Evolutionary conservation across 192 early-diverging fungal species (phyloP).

Genomic region (Coemansia sp.): DNA sequence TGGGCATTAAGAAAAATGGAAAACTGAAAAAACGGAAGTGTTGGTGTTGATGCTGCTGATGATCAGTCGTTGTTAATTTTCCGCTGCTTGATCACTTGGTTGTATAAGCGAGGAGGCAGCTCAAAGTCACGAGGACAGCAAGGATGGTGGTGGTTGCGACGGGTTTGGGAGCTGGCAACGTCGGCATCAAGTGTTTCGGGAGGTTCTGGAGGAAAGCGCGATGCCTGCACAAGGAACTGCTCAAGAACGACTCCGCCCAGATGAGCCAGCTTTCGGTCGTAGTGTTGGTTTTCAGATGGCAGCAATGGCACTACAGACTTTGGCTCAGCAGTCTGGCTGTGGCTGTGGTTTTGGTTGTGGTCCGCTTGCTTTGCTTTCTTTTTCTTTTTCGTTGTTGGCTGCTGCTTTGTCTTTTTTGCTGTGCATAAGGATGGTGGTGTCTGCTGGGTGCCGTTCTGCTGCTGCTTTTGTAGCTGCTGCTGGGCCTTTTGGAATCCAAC

Average conservation of each 20-base stretch:
- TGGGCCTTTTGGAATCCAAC: slow-evolving; percentile 14
- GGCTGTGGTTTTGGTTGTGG: too few species aligned
- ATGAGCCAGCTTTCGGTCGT: slow-evolving; percentile 19
- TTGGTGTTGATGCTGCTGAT: not conserved
- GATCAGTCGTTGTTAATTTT: not conserved
- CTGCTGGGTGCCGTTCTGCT: not conserved
- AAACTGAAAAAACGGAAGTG: not conserved
- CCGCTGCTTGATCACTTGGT: slow-evolving; percentile 34
- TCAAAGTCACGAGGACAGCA: slow-evolving; percentile 46
- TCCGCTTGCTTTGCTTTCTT: not conserved
- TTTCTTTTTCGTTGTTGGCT: not conserved
- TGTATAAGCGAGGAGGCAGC: slow-evolving; percentile 30
- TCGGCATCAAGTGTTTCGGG: not conserved
- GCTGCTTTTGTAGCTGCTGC: not conserved
- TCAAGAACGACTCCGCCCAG: slow-evolving; percentile 37
- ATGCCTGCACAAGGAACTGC: slow-evolving; percentile 42
- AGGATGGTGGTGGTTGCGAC: not conserved
- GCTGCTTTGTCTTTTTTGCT: not conserved
- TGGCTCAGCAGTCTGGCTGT: not conserved
- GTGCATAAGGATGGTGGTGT: too few species aligned
- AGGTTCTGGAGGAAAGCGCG: slow-evolving; percentile 17
- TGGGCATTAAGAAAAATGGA: not conserved
- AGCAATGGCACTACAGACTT: not conserved
- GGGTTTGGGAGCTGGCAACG: not conserved
- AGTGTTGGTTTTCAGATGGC: slow-evolving; percentile 11